Base-by-base conservation (phyloP, 495 filamentous ascomycete species). In the Aspergillus heteromorphus region DNA sequence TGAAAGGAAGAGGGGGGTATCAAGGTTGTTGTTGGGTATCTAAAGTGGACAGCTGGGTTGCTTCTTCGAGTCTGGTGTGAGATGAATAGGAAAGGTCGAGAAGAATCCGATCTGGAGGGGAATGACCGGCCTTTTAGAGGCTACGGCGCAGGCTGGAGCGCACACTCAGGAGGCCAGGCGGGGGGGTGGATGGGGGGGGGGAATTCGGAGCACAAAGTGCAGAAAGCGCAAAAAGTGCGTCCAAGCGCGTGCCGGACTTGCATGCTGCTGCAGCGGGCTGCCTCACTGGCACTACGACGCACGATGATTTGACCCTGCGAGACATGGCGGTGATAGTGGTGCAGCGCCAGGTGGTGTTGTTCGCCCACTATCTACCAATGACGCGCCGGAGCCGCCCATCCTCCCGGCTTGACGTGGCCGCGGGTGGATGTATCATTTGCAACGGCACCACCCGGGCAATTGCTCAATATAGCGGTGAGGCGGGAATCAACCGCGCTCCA, bases 321-420 rank as follows among this genome's bases (percentile, higher is more conserved):
- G 51, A 57, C 58, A 61, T 62, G 62, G 65, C 61, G 67, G 69
- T 69, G 69, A 69, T 69, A 55, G 56, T 54, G 51, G 53, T 61
- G 58, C 58, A 54, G 49, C 49, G 19, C 45, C 51, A 52, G 53
- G 49, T 48, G 48, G 49, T 60, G 53, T 48, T 54, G 45, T 54
- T 51, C 43, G 53, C n/a, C 8, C 43, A 40, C 17, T 29, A 14
- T 48, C 47, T 43, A 14, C 58, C 58, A 61, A 61, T 61, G 29
- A 49, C 21, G 49, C 53, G 16, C 21, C 16, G 23, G 29, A 36
- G 6, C 21, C 4, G 30, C 30, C 51, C 27, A 48, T 45, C 25
- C 45, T 25, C 43, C 27, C 25, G 31, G 21, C 13, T 54, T 64
- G 61, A 64, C 61, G 61, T 64, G 61, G 61, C 61, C 54, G 49